Base-by-base conservation (phyloP, 345 rosid species). In the Aethionema arabicum region DNA sequence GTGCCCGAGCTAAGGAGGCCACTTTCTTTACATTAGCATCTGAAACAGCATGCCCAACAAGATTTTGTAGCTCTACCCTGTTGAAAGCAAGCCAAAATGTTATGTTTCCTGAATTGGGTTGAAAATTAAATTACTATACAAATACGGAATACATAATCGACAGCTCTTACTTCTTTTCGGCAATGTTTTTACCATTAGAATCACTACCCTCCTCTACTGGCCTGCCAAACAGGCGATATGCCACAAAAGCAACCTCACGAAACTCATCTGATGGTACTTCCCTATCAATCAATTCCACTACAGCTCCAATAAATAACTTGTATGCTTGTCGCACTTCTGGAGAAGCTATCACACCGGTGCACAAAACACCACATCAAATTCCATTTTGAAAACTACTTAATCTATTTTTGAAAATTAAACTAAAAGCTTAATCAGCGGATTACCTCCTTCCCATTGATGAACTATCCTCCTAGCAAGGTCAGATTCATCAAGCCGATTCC, bases 391-490 rank as follows among this genome's bases (percentile, higher is more conserved):
- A 35, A 11, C 2, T 16, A 59, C 53, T 8, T 21, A 36, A 12
- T 29, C 29, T 0, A 41, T 29, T 4, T 42, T 11, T 8, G 9
- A 12, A 5, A 36, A 1, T 0, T 5, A 11, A 29, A 12, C 9
- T 16, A 29, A 5, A 3, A 2, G 39, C 38, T 7, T 11, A 3
- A 65, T 13, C 56, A 56, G 38, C 48, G 58, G 16, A 13, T 13
- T 59, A 91, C 98, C 96, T 86, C 82, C 91, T 68, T 88, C 96
- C 96, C 96, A 91, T 59, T 74, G 80, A 70, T 79, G 74, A 56
- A 91, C 85, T 49, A 91, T 88, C 81, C 75, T 86, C 72, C 75
- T 80, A 2, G 90, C 92, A 56, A 88, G 90, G 32, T 83, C 92
- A 29, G 96, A 86, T 67, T 86, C 92, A 54, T 78, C 83, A 31